Percentiles rank a stretch among this genome's conserved stretches.
These are phyloP conservation scores for Thielaviopsis euricoi DNA, from an alignment of 2,329 filamentous ascomycete genomes.

Conservation along the genomic window DNA sequence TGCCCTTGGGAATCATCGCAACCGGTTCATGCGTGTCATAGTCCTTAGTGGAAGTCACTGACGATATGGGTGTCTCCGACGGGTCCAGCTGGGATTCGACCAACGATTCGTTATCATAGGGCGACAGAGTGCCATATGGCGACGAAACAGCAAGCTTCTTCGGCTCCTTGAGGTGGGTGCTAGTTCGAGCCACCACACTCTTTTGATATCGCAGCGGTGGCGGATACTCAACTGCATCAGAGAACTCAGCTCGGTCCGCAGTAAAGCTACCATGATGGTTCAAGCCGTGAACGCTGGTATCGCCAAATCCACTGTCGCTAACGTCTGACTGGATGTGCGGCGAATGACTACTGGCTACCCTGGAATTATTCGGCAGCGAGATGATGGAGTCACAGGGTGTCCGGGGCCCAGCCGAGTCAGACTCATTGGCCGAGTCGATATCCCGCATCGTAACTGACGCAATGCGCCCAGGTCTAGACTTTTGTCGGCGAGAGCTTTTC, in stretches of 20 bases:
- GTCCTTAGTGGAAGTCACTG: neutral
- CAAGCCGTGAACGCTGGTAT: neutral
- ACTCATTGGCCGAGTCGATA: conserved; percentile 8
- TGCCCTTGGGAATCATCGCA: neutral
- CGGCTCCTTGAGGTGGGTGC: neutral
- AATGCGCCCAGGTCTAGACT: neutral
- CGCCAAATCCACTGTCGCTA: conserved; percentile 3
- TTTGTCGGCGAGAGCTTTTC: conserved; percentile 8
- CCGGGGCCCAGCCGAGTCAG: conserved; percentile 2
- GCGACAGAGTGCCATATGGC: conserved; percentile 6
- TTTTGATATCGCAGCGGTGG: conserved; percentile 1
- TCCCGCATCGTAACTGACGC: conserved; percentile 1
- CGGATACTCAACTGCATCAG: neutral
- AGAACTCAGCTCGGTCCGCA: neutral
- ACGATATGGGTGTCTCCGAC: conserved; percentile 1
- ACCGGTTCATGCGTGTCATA: neutral
- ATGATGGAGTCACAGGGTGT: conserved; percentile 2
- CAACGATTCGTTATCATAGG: conserved; percentile 6
- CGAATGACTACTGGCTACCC: neutral
- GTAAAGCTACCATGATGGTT: neutral
- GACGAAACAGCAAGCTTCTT: neutral
- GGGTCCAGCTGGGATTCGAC: conserved; percentile 2
- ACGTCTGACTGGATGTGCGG: conserved; percentile 4
- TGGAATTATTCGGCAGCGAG: neutral
- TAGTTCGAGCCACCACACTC: neutral